Evolutionary conservation across 1,284 basidiomycete genomes (phyloP).

Genomic region (Heterobasidion annosum): DNA sequence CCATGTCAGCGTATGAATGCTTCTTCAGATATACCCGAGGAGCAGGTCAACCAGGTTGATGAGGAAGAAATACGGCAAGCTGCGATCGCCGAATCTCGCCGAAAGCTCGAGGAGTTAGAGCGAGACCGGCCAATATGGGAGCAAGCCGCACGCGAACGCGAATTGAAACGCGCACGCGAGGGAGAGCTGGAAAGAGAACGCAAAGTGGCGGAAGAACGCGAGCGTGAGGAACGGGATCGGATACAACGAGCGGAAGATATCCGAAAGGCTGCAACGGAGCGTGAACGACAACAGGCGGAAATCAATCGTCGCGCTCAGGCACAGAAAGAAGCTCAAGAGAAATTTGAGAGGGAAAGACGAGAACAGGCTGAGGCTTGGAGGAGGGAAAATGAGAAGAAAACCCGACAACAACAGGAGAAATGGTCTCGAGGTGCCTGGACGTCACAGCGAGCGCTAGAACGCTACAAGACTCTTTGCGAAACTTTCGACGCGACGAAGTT

Average conservation of each 20-base stretch:
- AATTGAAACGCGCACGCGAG: slow-evolving; percentile 14
- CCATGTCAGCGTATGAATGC: background rate
- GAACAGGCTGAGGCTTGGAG: slow-evolving; percentile 16
- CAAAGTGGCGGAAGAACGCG: slow-evolving; percentile 31
- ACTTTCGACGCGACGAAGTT: slow-evolving; percentile 56
- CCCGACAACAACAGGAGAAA: slow-evolving; percentile 29
- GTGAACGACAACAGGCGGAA: slow-evolving; percentile 7
- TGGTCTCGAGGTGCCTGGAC: slow-evolving; percentile 55
- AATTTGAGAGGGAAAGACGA: slow-evolving; percentile 20
- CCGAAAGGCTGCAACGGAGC: slow-evolving; percentile 19
- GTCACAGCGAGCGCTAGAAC: slow-evolving; percentile 49
- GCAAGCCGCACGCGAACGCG: slow-evolving; percentile 35
- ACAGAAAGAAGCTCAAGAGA: slow-evolving; percentile 12
- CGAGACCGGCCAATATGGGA: slow-evolving; percentile 57
- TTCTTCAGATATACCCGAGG: background rate
- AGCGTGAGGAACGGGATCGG: slow-evolving; percentile 25
- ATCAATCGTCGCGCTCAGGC: background rate
- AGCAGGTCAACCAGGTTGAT: slow-evolving; percentile 7
- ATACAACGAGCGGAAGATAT: slow-evolving; percentile 20
- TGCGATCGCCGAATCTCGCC: slow-evolving; percentile 53
- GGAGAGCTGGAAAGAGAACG: slow-evolving; percentile 22
- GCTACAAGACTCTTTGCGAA: slow-evolving; percentile 48
- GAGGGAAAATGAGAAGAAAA: slow-evolving; percentile 21
- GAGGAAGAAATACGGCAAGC: slow-evolving; percentile 21
- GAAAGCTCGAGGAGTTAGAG: slow-evolving; percentile 63